Percentiles rank a stretch among this genome's conserved stretches.
Evolutionary conservation across 495 filamentous ascomycete genomes (phyloP).

Genomic region (Cudoniella acicularis): DNA sequence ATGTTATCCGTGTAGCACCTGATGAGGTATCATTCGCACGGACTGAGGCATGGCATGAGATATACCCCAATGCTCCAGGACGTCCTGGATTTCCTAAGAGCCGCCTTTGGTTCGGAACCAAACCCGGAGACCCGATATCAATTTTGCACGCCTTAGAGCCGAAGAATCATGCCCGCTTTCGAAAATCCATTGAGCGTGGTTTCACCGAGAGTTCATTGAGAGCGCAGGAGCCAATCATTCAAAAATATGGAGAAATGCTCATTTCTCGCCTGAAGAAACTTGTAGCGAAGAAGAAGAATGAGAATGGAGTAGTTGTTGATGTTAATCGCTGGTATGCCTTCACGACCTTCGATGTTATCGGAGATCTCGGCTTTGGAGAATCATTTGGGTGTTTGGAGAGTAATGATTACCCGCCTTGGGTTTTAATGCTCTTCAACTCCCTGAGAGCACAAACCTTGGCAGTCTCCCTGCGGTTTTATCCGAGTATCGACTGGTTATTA

Average conservation of each 20-base stretch:
- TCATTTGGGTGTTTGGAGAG: constrained; percentile 42
- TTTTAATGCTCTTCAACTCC: constrained; percentile 20
- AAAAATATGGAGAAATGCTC: constrained; percentile 42
- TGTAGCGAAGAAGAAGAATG: constrained; percentile 1
- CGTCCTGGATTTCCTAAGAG: too few relatives aligned
- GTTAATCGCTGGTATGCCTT: constrained; percentile 43
- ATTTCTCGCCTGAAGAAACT: constrained; percentile 36
- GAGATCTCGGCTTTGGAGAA: constrained; percentile 38
- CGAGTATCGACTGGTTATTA: not conserved
- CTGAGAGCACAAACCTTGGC: constrained; percentile 14
- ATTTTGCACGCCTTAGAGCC: too few relatives aligned
- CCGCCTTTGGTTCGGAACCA: too few relatives aligned
- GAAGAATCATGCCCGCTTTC: too few relatives aligned
- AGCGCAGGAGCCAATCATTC: constrained; percentile 29
- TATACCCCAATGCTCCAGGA: too few relatives aligned
- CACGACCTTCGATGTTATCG: constrained; percentile 46
- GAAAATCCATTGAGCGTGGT: not conserved
- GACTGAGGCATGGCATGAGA: too few relatives aligned
- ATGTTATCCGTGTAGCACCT: too few relatives aligned
- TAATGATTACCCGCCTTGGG: constrained; percentile 42
- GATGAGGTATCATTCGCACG: too few relatives aligned
- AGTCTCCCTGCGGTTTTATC: not conserved
- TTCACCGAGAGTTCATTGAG: not conserved
- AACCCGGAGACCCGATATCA: too few relatives aligned
- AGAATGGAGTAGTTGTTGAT: not conserved